Evolutionary conservation across 441 rosid genomes (phyloP), one percentile per base, ranked within the genome.

Genomic region (Erodium texanum): DNA sequence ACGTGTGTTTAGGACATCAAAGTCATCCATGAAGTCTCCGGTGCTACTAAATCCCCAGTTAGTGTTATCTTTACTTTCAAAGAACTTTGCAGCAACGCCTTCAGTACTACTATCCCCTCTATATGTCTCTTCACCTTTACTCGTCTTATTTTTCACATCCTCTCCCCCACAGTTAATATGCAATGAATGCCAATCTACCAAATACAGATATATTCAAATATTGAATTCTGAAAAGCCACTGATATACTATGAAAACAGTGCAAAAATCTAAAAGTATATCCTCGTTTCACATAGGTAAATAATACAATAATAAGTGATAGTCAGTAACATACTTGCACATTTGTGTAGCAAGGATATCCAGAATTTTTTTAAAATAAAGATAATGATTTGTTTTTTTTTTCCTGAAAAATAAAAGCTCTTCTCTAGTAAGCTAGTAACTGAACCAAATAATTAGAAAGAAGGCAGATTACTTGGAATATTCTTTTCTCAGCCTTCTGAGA

Each of bases 31-130:
- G 76, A 86, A 84, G 43, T 74, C 5, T 5, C 89, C 91, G 1
- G 90, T 82, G 77, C 68, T 84, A 74, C 88, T 87, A 27, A 67
- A 71, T 48, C 78, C 82, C 90, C 92, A 89, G 38, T 82, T 77
- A 10, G 43, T 66, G 27, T 58, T 58, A 58, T 58, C 62, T 32
- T n/a, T 3, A 62, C 69, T 56, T 4, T 24, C 23, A 45, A 24
- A 64, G 70, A 58, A 81, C 0, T 15, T 63, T 68, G 77, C 62
- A 20, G 85, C n/a, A 61, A 58, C 62, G 15, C 68, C 75, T 10
- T 15, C 75, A 24, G 0, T 4, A 3, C 68, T 22, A 24, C 0
- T 8, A 41, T 89, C 92, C 14, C 29, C 74, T 22, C 79, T 78
- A 54, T 79, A 89, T 32, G 50, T 71, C 14, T 65, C 32, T 29